phyloP scores from a whole-genome alignment of 163 green algal genomes.

The Chlamydomonas reinhardtii region DNA sequence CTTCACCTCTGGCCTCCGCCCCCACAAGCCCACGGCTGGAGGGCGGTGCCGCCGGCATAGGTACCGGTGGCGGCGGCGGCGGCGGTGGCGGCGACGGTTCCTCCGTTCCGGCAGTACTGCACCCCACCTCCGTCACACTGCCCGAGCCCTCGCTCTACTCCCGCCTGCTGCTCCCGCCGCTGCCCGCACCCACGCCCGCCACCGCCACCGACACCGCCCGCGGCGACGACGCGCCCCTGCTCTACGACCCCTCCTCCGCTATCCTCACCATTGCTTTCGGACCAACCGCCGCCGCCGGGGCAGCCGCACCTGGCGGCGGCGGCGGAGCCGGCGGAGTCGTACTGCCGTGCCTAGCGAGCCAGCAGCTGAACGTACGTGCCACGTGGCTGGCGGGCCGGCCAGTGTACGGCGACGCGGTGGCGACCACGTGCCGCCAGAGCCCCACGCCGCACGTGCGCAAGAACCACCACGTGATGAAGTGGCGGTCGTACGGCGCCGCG shows the following conservation, averaged over 20 bases:
- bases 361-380: conserved; percentile 37
- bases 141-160: conserved; percentile 50
- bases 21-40: not conserved
- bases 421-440: conserved; percentile 38
- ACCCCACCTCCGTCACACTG: conserved; percentile 5
- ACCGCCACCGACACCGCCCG: not conserved
- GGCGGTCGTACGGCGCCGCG: conserved; percentile 24
- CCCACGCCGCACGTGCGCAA: conserved; percentile 23
- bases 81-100: not conserved
- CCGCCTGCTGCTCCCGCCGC: conserved; percentile 20
- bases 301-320: not conserved
- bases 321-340: not conserved
- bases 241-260: not conserved
- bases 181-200: not conserved
- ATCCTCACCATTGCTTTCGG: not conserved
- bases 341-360: not conserved
- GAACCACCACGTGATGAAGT: conserved; percentile 42
- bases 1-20: too few species aligned
- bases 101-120: not conserved
- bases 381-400: conserved; percentile 46
- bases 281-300: not conserved
- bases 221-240: not conserved
- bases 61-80: too few species aligned
- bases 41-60: not conserved
- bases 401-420: conserved; percentile 47